These are phyloP conservation scores for Colletotrichum sp. DNA, from an alignment of 2,329 filamentous ascomycete genomes.

Conservation along the genomic window DNA sequence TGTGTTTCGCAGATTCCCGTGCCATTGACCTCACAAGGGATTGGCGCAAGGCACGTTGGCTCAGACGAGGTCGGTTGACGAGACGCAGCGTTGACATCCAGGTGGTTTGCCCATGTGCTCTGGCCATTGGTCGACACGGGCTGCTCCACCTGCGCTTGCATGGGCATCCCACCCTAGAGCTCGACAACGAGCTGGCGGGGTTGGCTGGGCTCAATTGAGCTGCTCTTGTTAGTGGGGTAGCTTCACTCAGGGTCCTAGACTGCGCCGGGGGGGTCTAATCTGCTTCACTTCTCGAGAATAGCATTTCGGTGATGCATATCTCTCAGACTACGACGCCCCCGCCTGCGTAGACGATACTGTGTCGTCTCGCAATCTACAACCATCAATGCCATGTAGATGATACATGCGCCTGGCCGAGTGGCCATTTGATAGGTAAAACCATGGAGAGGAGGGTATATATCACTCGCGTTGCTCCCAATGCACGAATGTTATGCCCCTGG, in stretches of 20 bases:
- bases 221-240: slow-evolving; percentile 7
- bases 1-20: slow-evolving; percentile 4
- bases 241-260: slow-evolving; percentile 11
- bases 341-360: slow-evolving; percentile 6
- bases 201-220: slow-evolving; percentile 5
- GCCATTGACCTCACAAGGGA: slow-evolving; percentile 5
- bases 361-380: neutral
- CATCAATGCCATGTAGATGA: neutral
- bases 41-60: slow-evolving; percentile 16
- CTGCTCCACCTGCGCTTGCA: slow-evolving; percentile 11
- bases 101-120: slow-evolving; percentile 41
- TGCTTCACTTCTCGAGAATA: neutral
- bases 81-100: slow-evolving; percentile 2
- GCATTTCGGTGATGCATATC: slow-evolving; percentile 1
- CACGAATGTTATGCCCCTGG: neutral
- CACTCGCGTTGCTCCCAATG: neutral
- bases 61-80: neutral
- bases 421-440: neutral
- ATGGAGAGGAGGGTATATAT: slow-evolving; percentile 7
- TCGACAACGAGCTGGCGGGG: slow-evolving; percentile 13
- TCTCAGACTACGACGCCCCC: neutral
- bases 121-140: slow-evolving; percentile 44
- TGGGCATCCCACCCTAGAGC: neutral
- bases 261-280: neutral
- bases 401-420: slow-evolving; percentile 2